Evolutionary conservation across 495 filamentous ascomycete species (phyloP).

Genomic region (Clohesyomyces aquaticus): DNA sequence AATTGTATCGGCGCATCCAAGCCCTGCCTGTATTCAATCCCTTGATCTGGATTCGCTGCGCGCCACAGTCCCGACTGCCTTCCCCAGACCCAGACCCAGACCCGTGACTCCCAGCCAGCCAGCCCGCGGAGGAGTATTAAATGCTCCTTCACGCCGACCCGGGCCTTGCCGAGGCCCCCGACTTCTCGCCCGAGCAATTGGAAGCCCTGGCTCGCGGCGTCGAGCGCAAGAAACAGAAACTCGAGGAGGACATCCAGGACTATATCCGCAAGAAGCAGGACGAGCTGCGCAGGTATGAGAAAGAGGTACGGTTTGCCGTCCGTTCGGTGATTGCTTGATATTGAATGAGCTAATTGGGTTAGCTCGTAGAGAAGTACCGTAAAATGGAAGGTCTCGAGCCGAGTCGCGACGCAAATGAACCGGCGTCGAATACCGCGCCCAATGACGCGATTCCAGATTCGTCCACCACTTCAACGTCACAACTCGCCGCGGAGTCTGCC

Average conservation of each 20-base stretch:
- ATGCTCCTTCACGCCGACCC: constrained; percentile 26
- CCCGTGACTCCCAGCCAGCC: constrained; percentile 31
- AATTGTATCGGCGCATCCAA: constrained; percentile 10
- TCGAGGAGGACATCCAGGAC: constrained; percentile 37
- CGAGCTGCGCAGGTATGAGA: constrained; percentile 29
- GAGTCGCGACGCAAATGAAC: background rate
- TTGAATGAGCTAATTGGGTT: constrained; percentile 30
- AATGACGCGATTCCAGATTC: background rate
- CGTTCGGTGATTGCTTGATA: background rate
- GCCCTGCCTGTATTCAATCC: constrained; percentile 6
- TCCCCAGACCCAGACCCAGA: too few relatives aligned
- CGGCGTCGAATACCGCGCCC: background rate
- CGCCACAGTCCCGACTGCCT: constrained; percentile 10
- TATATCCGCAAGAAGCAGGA: constrained; percentile 39
- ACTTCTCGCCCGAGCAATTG: constrained; percentile 32
- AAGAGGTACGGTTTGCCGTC: constrained; percentile 11
- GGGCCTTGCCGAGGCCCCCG: constrained; percentile 31
- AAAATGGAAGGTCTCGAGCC: constrained; percentile 26
- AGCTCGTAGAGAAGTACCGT: constrained; percentile 33
- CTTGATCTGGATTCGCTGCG: constrained; percentile 17
- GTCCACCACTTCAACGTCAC: background rate
- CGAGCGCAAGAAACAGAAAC: constrained; percentile 34
- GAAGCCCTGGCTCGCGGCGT: constrained; percentile 25
- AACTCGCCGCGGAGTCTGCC: background rate
- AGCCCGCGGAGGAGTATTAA: background rate